phyloP scores from a whole-genome alignment of 1,284 basidiomycete species.

The Inonotus hispidus region DNA sequence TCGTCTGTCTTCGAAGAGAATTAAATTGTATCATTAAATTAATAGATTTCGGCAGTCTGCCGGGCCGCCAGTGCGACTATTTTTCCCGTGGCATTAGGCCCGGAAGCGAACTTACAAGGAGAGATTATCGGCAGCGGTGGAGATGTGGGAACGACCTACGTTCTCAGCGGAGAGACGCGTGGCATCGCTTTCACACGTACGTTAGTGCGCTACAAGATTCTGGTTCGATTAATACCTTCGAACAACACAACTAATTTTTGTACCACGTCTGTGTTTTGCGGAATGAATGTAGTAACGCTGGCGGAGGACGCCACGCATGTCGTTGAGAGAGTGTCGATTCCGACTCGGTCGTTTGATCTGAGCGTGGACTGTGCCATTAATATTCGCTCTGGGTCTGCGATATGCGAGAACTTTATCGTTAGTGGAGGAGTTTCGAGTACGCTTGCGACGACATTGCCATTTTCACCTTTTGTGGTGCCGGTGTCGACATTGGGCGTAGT shows the following conservation, averaged over 20 bases:
- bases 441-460: not conserved
- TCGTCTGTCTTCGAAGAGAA: not conserved
- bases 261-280: too few relatives aligned
- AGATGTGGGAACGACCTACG: conserved; percentile 10
- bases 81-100: conserved; percentile 4
- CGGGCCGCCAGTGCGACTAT: conserved; percentile 9
- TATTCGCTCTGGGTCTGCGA: not conserved
- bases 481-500: not conserved
- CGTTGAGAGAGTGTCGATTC: conserved; percentile 10
- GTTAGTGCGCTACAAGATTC: not conserved
- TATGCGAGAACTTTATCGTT: conserved; percentile 6
- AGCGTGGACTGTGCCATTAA: not conserved
- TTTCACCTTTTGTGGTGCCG: conserved; percentile 7
- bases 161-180: conserved; percentile 10
- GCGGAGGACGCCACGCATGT: conserved; percentile 8
- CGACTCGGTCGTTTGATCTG: conserved; percentile 2
- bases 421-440: not conserved
- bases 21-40: too few relatives aligned
- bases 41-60: not conserved
- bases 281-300: conserved; percentile 9
- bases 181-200: conserved; percentile 14
- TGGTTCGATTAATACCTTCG: too few relatives aligned
- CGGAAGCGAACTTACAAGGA: conserved; percentile 1
- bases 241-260: too few relatives aligned
- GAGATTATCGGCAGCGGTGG: conserved; percentile 10